Evolutionary conservation across 1,284 basidiomycete genomes (phyloP).

Genomic region (Peniophora sp.): DNA sequence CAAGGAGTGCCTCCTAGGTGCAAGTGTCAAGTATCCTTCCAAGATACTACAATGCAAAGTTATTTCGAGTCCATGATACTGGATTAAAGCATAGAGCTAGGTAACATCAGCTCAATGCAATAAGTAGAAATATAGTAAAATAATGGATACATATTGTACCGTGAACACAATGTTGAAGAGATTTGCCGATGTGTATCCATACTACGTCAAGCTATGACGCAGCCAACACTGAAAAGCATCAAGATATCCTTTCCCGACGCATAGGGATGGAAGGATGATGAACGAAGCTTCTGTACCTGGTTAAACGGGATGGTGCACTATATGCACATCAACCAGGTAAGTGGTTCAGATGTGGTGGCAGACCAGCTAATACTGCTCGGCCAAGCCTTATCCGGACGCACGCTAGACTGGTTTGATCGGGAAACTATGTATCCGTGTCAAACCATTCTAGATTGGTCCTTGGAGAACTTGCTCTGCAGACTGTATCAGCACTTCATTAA

Average conservation of each 20-base stretch:
- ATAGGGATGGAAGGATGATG: background rate
- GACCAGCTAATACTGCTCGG: background rate
- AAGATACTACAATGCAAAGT: too few species aligned
- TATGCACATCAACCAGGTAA: background rate
- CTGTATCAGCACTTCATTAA: background rate
- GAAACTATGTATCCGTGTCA: background rate
- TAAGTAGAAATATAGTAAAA: background rate
- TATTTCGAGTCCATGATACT: too few species aligned
- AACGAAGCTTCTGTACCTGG: background rate
- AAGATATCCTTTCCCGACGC: background rate
- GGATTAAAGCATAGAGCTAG: too few species aligned
- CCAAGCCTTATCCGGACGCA: background rate
- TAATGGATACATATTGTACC: background rate
- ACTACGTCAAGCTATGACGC: background rate
- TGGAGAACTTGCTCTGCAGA: background rate
- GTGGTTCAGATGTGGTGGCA: background rate
- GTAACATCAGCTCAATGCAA: too few species aligned
- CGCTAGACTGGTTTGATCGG: background rate
- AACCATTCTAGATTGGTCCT: background rate
- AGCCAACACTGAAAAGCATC: background rate
- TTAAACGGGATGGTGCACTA: background rate
- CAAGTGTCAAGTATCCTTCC: too few species aligned
- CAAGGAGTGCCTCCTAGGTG: too few species aligned
- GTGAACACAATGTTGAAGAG: background rate
- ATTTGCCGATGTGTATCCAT: background rate